phyloP scores from a whole-genome alignment of 176 grass and related monocot genomes.

The Bothriochloa decipiens region DNA sequence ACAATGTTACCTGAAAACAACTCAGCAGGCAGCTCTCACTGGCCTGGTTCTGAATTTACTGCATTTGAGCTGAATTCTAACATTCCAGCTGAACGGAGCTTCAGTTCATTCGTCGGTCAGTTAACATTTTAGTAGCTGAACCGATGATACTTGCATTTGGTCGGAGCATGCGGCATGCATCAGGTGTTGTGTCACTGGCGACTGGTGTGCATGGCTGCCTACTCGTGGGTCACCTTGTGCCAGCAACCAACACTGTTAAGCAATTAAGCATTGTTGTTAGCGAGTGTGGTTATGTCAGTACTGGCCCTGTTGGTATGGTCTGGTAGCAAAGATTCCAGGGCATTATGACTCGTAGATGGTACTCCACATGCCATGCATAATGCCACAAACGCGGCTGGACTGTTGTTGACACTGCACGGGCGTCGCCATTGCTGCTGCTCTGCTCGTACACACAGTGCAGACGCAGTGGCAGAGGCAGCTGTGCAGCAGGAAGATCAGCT shows the following conservation, averaged over 20 bases:
- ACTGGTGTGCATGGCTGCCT: neutral
- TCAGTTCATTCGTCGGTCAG: neutral
- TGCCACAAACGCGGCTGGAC: neutral
- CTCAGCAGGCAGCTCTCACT: neutral
- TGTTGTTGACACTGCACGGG: constrained; percentile 25
- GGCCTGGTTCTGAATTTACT: neutral
- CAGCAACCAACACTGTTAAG: constrained; percentile 15
- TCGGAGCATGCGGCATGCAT: constrained; percentile 8
- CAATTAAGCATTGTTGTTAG: neutral
- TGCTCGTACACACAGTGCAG: constrained; percentile 2
- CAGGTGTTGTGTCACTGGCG: constrained; percentile 29
- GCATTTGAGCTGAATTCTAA: neutral
- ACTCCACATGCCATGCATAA: constrained; percentile 40
- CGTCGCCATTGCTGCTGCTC: constrained; percentile 6
- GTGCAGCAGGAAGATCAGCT: neutral
- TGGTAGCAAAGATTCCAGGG: constrained; percentile 11
- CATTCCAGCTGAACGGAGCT: neutral
- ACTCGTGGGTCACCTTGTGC: constrained; percentile 23
- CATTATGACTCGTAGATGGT: constrained; percentile 31
- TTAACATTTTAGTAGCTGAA: neutral
- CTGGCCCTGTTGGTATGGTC: constrained; percentile 14
- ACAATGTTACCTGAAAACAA: neutral
- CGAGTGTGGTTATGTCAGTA: constrained; percentile 11
- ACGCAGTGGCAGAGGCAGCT: neutral
- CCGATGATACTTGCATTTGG: constrained; percentile 21